These are phyloP conservation scores for Epichloe coenophiala DNA, from an alignment of 2,329 filamentous ascomycete genomes.

Conservation along the genomic window DNA sequence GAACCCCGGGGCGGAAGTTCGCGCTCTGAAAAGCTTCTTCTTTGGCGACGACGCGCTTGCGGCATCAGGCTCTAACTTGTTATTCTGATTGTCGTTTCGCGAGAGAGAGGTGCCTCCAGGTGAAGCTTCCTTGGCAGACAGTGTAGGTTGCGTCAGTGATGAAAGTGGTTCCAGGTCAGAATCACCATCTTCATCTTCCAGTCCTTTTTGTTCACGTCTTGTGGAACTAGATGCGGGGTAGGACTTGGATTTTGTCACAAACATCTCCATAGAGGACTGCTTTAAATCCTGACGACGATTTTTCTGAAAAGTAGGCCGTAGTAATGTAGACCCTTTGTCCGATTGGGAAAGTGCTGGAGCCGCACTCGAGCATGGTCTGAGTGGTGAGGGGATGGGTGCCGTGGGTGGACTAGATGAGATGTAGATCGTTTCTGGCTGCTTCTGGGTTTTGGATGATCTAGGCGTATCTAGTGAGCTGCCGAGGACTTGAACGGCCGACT, in stretches of 20 bases:
- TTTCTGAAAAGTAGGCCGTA: constrained; percentile 13
- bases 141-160: neutral
- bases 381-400: constrained; percentile 12
- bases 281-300: constrained; percentile 14
- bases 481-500: constrained; percentile 23
- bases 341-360: constrained; percentile 4
- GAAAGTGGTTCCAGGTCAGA: constrained; percentile 7
- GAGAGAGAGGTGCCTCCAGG: neutral
- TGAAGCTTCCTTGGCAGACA: neutral
- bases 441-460: constrained; percentile 18
- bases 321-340: constrained; percentile 11
- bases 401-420: constrained; percentile 30
- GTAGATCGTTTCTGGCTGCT: constrained; percentile 25
- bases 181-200: neutral
- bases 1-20: constrained; percentile 24
- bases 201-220: neutral
- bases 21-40: constrained; percentile 27
- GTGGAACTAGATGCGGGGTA: neutral
- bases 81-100: constrained; percentile 1
- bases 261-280: constrained; percentile 21
- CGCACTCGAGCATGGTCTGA: constrained; percentile 4
- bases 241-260: constrained; percentile 6
- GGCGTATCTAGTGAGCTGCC: constrained; percentile 29
- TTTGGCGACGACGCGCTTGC: constrained; percentile 9
- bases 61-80: neutral